phyloP scores from a whole-genome alignment of 345 rosid genomes.

The Salix exigua region DNA sequence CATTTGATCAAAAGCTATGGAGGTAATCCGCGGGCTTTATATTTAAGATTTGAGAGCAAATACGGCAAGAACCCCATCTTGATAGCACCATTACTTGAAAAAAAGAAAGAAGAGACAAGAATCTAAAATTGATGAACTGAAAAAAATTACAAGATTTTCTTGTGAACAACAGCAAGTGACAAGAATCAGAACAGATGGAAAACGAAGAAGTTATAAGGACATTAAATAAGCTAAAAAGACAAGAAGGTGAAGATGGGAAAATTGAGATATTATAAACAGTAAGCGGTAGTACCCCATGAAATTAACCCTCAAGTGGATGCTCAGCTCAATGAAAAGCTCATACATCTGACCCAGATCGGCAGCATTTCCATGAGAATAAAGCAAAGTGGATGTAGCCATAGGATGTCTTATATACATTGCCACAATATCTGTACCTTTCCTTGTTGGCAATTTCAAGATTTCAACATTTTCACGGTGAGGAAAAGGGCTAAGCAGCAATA shows the following conservation, averaged over 20 bases:
- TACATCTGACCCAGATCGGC: conserved; percentile 98
- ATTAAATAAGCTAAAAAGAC: neutral
- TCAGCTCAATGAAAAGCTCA: conserved; percentile 90
- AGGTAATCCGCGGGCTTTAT: too few relatives aligned
- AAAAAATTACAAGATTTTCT: too few relatives aligned
- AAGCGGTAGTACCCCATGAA: conserved; percentile 60
- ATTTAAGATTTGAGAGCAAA: too few relatives aligned
- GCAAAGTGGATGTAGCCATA: conserved; percentile 79
- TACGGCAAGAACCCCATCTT: too few relatives aligned
- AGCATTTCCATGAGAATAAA: conserved; percentile 93
- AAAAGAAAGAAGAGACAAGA: neutral
- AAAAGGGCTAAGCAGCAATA: conserved; percentile 59
- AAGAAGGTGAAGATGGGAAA: neutral
- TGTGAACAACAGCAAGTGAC: too few relatives aligned
- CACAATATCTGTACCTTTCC: conserved; percentile 75
- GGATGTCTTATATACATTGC: conserved; percentile 81
- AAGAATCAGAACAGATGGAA: too few relatives aligned
- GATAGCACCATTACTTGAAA: neutral
- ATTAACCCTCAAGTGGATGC: conserved; percentile 89
- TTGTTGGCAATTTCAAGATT: conserved; percentile 61
- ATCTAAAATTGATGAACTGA: neutral
- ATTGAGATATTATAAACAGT: neutral
- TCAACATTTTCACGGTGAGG: conserved; percentile 93
- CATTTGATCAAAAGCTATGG: too few relatives aligned
- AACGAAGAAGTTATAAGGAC: neutral